A percentile compares a stretch with the other conserved stretches of the same genome.
These are phyloP conservation scores for Rhynchospora breviuscula DNA, from an alignment of 176 grass and related monocot genomes.

Conservation along the genomic window DNA sequence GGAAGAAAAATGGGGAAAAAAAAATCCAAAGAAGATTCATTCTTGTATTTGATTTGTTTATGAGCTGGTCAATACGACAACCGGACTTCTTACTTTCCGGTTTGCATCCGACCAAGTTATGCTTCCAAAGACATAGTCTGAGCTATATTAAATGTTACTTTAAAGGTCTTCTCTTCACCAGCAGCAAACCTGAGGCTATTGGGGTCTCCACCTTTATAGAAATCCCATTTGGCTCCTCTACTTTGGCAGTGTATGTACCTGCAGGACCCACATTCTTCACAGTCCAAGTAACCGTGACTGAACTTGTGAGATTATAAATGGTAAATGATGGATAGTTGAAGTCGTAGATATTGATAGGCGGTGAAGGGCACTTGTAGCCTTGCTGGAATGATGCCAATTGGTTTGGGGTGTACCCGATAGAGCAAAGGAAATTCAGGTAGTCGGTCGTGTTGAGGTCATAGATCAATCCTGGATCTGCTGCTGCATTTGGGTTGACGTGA, in stretches of 20 bases:
- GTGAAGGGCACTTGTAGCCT: constrained; percentile 43
- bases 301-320: constrained; percentile 17
- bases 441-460: constrained; percentile 45
- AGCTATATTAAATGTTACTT: constrained; percentile 22
- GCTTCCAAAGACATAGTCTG: constrained; percentile 39
- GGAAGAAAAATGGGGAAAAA: background rate
- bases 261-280: constrained; percentile 48
- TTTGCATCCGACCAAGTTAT: constrained; percentile 53
- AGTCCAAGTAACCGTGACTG: constrained; percentile 20
- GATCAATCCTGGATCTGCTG: constrained; percentile 68
- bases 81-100: constrained; percentile 43
- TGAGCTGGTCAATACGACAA: constrained; percentile 25
- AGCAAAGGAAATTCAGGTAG: constrained; percentile 70
- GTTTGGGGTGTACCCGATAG: constrained; percentile 46
- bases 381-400: constrained; percentile 23
- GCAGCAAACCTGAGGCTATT: constrained; percentile 20
- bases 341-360: constrained; percentile 15
- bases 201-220: constrained; percentile 42
- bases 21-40: background rate
- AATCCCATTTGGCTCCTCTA: constrained; percentile 43
- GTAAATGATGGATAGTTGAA: constrained; percentile 68
- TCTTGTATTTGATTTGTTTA: background rate
- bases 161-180: constrained; percentile 60
- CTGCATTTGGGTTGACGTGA: constrained; percentile 38
- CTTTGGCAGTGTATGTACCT: constrained; percentile 35